phyloP scores from a whole-genome alignment of 257 asterid species.

The Solanum pinnatisectum region DNA sequence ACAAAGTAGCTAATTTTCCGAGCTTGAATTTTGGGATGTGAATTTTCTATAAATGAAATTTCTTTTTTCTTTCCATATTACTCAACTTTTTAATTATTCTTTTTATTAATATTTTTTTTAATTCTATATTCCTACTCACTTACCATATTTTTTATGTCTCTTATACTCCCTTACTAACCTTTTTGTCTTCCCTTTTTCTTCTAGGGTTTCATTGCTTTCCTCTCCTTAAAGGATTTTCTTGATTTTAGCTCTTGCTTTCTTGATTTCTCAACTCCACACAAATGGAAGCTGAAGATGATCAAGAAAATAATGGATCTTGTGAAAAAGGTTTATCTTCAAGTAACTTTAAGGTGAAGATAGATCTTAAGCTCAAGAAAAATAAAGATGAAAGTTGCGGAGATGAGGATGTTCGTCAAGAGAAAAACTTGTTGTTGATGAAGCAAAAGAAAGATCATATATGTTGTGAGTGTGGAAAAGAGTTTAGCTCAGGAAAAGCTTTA shows the following conservation, averaged over 20 bases:
- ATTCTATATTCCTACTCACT: neutral
- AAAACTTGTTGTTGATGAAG: neutral
- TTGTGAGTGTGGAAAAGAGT: slow-evolving; percentile 29
- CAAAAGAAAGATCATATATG: slow-evolving; percentile 24
- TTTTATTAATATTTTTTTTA: neutral
- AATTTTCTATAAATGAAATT: neutral
- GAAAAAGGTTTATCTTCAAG: neutral
- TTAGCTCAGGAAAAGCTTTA: slow-evolving; percentile 59
- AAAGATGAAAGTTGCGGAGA: neutral
- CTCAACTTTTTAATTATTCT: neutral
- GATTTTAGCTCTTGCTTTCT: neutral
- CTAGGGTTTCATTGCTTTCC: neutral
- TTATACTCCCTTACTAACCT: neutral
- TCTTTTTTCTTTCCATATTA: neutral
- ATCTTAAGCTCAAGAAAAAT: neutral
- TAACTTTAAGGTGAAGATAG: neutral
- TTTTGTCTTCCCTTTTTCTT: neutral
- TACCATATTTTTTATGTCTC: neutral
- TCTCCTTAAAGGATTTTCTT: neutral
- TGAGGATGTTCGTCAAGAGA: neutral
- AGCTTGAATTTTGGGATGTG: neutral
- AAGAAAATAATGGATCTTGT: neutral
- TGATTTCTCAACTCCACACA: neutral
- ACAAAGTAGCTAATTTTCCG: neutral
- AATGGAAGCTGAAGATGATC: neutral